Evolutionary conservation across 306 rosid species (phyloP), one percentile per base, ranked within the genome.

Genomic region (Trichosanthes truncata): DNA sequence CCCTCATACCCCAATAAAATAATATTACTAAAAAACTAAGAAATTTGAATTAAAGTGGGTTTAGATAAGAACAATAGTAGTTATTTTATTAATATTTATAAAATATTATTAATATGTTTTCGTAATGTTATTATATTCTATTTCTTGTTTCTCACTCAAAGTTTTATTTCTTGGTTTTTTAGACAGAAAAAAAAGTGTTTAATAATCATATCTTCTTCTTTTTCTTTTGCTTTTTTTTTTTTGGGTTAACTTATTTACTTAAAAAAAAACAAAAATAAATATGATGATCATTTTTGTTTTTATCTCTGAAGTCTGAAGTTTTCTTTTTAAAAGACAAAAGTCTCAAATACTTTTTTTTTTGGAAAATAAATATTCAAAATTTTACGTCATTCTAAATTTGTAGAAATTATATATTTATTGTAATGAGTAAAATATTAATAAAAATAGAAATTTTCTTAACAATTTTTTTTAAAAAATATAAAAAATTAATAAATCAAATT

Each of bases 1-100:
- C 77, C 29, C 36, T 6, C 57, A 72, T 72, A 8, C 77, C 53
- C 77, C 76, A 71, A 71, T 71, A 23, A 72, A 72, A 72, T 25
- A 72, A 73, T 73, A 73, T 73, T 45, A 26, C 40, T 72, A 41
- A 72, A 43, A 21, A 72, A 45, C n/a, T n/a, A 7, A 25, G 25
- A 73, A 73, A 73, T 73, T 73, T 73, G 57, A 73, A 73, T 46
- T 73, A 73, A 73, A 73, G 77, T 73, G 15, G 77, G 40, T 48
- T 73, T 73, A 73, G 77, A 73, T 73, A 73, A 73, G 77, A 46
- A 25, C 77, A 20, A 73, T 26, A 48, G 9, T 45, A 21, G 3
- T 48, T 46, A 46, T 46, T 73, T 72, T 26, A 46, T 73, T 73
- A 13, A 25, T 25, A 20, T 38, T 67, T 8, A 67, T 67, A 35